phyloP scores from a whole-genome alignment of 139 green algal genomes.

The Desmodesmus armatus region DNA sequence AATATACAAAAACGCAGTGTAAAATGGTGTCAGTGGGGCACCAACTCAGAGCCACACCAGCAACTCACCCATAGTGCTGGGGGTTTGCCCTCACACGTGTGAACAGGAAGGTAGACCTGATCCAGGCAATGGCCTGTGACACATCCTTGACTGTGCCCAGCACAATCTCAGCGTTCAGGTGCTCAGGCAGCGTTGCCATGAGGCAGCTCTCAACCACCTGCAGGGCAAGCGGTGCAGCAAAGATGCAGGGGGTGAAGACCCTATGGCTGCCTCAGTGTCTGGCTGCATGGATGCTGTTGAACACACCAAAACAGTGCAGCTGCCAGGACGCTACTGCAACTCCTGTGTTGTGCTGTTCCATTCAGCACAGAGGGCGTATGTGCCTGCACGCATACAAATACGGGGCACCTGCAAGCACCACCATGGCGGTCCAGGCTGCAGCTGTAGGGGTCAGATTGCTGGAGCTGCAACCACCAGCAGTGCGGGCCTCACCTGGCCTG shows the following conservation, averaged over 20 bases:
- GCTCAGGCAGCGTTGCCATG: constrained; percentile 71
- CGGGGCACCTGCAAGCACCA: too few species aligned
- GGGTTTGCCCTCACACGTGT: constrained; percentile 65
- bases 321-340: neutral
- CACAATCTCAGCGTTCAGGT: constrained; percentile 84
- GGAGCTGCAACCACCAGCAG: too few species aligned
- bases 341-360: too few species aligned
- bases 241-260: neutral
- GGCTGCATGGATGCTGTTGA: too few species aligned
- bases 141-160: constrained; percentile 80
- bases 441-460: too few species aligned
- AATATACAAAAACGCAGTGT: too few species aligned
- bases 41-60: too few species aligned
- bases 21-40: too few species aligned
- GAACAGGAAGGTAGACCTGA: constrained; percentile 88
- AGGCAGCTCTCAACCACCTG: constrained; percentile 78
- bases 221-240: too few species aligned
- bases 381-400: too few species aligned
- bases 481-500: constrained; percentile 51
- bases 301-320: neutral
- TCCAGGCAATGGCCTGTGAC: constrained; percentile 73
- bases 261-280: neutral
- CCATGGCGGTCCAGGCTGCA: too few species aligned
- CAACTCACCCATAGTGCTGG: constrained; percentile 43
- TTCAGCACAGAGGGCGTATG: too few species aligned